These are phyloP conservation scores for Mortierella antarctica DNA, from an alignment of 192 early-diverging fungal species.

Conservation along the genomic window DNA sequence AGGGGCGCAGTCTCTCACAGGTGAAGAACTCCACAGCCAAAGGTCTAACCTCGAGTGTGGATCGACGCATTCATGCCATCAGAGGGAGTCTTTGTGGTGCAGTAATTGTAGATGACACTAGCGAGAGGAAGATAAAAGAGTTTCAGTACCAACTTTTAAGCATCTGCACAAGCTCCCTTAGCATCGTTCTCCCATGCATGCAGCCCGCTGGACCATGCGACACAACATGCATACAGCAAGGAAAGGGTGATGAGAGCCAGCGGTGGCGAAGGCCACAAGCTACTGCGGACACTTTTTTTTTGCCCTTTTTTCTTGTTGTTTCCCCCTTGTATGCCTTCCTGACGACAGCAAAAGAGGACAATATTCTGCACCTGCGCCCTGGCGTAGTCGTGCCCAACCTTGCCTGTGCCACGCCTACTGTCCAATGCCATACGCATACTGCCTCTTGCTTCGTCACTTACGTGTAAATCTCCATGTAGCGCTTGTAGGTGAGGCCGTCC, in stretches of 20 bases:
- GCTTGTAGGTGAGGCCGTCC: slow-evolving; percentile 75
- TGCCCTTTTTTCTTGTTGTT: background rate
- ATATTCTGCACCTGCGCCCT: no score
- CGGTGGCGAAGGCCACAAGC: background rate
- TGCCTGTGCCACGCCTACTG: no score
- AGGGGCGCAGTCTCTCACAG: slow-evolving; percentile 14
- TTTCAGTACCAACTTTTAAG: background rate
- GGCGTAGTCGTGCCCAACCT: no score
- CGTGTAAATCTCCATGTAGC: slow-evolving; percentile 92
- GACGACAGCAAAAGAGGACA: background rate
- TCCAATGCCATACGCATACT: no score
- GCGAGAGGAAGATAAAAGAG: background rate
- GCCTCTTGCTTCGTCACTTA: slow-evolving; percentile 53
- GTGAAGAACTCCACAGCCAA: background rate
- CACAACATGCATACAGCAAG: background rate
- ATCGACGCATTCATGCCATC: slow-evolving; percentile 35
- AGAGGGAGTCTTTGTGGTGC: slow-evolving; percentile 61
- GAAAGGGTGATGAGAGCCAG: background rate
- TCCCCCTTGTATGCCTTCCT: background rate
- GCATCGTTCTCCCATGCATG: no score
- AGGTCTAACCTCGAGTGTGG: slow-evolving; percentile 42
- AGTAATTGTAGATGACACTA: slow-evolving; percentile 83
- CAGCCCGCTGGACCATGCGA: no score
- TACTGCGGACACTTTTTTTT: background rate
- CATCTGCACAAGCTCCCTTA: background rate